phyloP scores from a whole-genome alignment of 2,329 filamentous ascomycete species.

The Grosmannia penicillata region DNA sequence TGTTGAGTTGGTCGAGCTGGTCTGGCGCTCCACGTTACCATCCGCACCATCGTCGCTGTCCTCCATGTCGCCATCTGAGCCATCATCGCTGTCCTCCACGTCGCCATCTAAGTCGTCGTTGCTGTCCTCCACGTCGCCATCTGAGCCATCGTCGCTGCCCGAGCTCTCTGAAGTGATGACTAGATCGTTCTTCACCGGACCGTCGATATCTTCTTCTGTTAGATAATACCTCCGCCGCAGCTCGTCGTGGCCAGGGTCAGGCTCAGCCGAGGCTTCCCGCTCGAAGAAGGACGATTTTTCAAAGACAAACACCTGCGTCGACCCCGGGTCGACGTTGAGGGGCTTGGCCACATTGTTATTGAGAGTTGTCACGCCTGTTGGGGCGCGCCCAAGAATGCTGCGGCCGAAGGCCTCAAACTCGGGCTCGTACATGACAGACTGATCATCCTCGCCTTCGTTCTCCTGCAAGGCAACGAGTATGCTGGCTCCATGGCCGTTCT shows the following conservation, averaged over 20 bases:
- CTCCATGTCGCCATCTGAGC: constrained; percentile 7
- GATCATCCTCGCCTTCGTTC: neutral
- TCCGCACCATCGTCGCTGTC: constrained; percentile 1
- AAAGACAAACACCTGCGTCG: constrained; percentile 50
- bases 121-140: constrained; percentile 6
- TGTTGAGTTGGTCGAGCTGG: constrained; percentile 15
- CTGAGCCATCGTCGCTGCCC: constrained; percentile 9
- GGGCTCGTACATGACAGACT: constrained; percentile 34
- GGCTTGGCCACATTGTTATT: constrained; percentile 49
- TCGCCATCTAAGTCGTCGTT: neutral
- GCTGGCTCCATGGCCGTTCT: too few species aligned
- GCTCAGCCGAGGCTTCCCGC: constrained; percentile 13
- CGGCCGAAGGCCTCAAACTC: constrained; percentile 47
- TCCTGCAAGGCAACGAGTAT: neutral
- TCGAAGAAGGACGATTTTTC: constrained; percentile 37
- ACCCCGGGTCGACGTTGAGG: constrained; percentile 47
- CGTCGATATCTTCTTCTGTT: constrained; percentile 3
- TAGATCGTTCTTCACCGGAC: too few species aligned
- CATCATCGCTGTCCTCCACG: neutral
- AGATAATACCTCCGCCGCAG: constrained; percentile 14
- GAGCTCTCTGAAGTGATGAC: too few species aligned
- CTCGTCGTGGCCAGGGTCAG: neutral
- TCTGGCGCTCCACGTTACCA: neutral
- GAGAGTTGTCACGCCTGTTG: constrained; percentile 31
- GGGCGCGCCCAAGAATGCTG: constrained; percentile 47